Percentiles rank a stretch among this genome's conserved stretches.
Conservation (phyloP, 345 rosid species). For the Leavenworthia alabamica region DNA sequence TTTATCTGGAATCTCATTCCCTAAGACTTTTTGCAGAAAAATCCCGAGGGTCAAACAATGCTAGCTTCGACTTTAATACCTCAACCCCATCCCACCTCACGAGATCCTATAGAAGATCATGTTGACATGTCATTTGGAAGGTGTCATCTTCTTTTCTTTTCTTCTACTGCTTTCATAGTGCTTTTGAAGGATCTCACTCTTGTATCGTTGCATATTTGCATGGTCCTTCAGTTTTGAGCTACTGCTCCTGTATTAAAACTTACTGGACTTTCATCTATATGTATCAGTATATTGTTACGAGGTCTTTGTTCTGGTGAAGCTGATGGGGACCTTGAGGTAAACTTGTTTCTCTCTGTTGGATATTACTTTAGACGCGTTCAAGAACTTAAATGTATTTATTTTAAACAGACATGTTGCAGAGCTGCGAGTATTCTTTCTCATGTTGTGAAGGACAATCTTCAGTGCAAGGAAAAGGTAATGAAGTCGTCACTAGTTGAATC, state of each 20-base stretch:
- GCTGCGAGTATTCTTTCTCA: slow-evolving; percentile 95
- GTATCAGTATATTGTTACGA: slow-evolving; percentile 75
- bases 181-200: slow-evolving; percentile 5
- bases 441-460: slow-evolving; percentile 65
- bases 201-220: neutral
- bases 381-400: neutral
- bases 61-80: slow-evolving; percentile 92
- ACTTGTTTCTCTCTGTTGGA: slow-evolving; percentile 4
- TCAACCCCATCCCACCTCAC: slow-evolving; percentile 52
- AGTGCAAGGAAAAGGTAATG: slow-evolving; percentile 83
- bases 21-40: slow-evolving; percentile 41
- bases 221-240: neutral
- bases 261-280: slow-evolving; percentile 8
- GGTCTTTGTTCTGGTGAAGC: slow-evolving; percentile 84
- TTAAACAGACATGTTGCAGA: slow-evolving; percentile 80
- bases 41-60: slow-evolving; percentile 84
- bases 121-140: slow-evolving; percentile 98
- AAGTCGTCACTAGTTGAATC: neutral
- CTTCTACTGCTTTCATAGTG: neutral
- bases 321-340: slow-evolving; percentile 94
- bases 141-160: slow-evolving; percentile 33
- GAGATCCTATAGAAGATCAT: slow-evolving; percentile 73
- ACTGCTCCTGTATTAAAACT: neutral
- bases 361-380: neutral
- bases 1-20: slow-evolving; percentile 14